Conservation (phyloP, 2,329 filamentous ascomycete species). For the Pseudocercospora musae region DNA sequence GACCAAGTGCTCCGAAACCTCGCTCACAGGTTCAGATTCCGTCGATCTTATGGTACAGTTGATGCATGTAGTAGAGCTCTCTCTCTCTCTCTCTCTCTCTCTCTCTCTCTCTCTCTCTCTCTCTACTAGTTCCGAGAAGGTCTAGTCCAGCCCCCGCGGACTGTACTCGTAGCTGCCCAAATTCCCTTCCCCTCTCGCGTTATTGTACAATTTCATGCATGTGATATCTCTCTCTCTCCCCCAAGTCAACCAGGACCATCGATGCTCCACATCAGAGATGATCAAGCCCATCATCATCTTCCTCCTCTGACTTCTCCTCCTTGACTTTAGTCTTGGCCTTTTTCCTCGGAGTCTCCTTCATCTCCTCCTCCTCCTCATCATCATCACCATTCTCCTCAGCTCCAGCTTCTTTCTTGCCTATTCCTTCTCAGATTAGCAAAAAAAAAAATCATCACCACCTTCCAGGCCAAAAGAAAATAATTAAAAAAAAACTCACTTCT, state of each 20-base stretch:
- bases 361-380: constrained; percentile 11
- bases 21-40: background rate
- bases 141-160: too few relatives aligned
- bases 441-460: background rate
- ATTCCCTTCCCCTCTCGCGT: background rate
- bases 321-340: constrained; percentile 15
- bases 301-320: constrained; percentile 12
- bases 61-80: background rate
- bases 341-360: constrained; percentile 16
- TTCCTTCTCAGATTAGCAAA: background rate
- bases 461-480: too few relatives aligned
- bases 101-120: too few relatives aligned
- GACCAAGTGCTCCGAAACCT: background rate
- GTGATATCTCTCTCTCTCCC: background rate
- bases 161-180: too few relatives aligned
- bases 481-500: too few relatives aligned
- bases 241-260: background rate
- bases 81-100: too few relatives aligned
- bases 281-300: constrained; percentile 7
- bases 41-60: background rate
- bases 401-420: background rate
- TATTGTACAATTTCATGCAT: too few relatives aligned
- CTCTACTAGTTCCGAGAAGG: too few relatives aligned
- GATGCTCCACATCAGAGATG: background rate
- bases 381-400: constrained; percentile 13